A percentile compares a stretch with the other conserved stretches of the same genome.
Evolutionary conservation across 768 basidiomycete species (phyloP).

Genomic region (Kwoniella shandongensis): DNA sequence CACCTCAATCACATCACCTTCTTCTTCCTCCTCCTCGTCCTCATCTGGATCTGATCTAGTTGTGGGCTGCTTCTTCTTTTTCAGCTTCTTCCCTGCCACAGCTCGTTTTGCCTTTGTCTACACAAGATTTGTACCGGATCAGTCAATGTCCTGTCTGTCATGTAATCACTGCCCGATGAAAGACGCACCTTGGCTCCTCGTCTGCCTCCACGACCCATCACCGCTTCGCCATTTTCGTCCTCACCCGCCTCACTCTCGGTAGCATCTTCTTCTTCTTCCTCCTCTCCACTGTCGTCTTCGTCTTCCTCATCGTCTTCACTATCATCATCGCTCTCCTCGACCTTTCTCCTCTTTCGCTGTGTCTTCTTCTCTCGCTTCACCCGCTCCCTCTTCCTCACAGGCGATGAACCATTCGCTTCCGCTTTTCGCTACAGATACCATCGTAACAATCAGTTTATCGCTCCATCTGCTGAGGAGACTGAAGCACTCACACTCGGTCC

Average conservation of each 20-base stretch:
- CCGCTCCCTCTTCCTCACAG: constrained; percentile 6
- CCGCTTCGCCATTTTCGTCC: constrained; percentile 25
- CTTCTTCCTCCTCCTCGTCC: constrained; percentile 9
- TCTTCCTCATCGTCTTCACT: constrained; percentile 29
- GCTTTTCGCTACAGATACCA: constrained; percentile 4
- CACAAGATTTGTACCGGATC: background rate
- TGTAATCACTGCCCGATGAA: background rate
- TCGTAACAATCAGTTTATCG: background rate
- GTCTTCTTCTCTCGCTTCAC: constrained; percentile 19
- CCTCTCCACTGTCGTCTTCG: constrained; percentile 16
- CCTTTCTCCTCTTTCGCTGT: constrained; percentile 12
- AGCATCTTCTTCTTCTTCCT: constrained; percentile 22
- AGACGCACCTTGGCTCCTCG: constrained; percentile 45
- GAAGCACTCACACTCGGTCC: constrained; percentile 24
- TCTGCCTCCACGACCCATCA: constrained; percentile 44
- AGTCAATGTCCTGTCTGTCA: background rate
- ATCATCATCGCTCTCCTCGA: constrained; percentile 28
- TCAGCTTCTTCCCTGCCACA: constrained; percentile 24
- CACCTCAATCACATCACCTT: constrained; percentile 1
- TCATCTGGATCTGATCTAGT: constrained; percentile 1
- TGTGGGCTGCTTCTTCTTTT: constrained; percentile 14
- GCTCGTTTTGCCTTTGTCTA: constrained; percentile 45
- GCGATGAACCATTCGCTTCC: background rate
- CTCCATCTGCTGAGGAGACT: background rate
- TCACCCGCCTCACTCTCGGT: constrained; percentile 19